Evolutionary conservation across 2,329 filamentous ascomycete genomes (phyloP).

Genomic region (Cephalotrichum gorgonifer): DNA sequence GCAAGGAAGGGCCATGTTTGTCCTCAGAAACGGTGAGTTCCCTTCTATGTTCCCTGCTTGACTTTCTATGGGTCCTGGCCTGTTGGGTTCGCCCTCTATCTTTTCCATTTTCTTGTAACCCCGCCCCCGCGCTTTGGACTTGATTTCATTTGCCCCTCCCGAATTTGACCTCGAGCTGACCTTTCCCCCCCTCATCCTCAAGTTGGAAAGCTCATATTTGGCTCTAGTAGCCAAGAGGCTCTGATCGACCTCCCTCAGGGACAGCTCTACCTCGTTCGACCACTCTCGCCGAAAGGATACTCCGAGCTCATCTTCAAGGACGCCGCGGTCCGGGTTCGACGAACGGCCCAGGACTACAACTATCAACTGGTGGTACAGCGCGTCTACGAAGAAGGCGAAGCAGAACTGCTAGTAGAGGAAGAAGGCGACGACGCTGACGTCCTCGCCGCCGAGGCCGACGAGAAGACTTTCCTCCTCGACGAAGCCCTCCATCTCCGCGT

Average conservation of each 20-base stretch:
- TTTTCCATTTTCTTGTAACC: neutral
- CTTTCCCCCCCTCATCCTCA: slow-evolving; percentile 4
- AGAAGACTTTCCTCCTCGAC: slow-evolving; percentile 95
- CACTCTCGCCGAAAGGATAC: slow-evolving; percentile 90
- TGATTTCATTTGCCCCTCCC: neutral
- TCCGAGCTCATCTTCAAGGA: slow-evolving; percentile 99
- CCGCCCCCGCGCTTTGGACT: neutral
- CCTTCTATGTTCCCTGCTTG: neutral
- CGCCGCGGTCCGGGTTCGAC: slow-evolving; percentile 81
- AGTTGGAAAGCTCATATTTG: slow-evolving; percentile 93
- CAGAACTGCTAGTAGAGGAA: slow-evolving; percentile 81
- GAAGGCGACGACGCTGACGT: slow-evolving; percentile 75
- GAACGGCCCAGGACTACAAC: slow-evolving; percentile 89
- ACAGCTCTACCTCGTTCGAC: slow-evolving; percentile 93
- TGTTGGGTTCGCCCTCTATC: neutral
- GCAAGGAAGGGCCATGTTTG: slow-evolving; percentile 23
- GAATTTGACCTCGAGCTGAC: slow-evolving; percentile 6
- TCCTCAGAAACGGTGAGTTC: slow-evolving; percentile 31
- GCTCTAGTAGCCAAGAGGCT: slow-evolving; percentile 73
- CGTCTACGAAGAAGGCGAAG: slow-evolving; percentile 95
- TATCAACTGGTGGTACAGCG: slow-evolving; percentile 95
- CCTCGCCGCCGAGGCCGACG: slow-evolving; percentile 76
- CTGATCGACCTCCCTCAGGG: slow-evolving; percentile 92
- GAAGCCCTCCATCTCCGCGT: slow-evolving; percentile 80
- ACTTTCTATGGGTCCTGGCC: too few relatives aligned